Conservation (phyloP, 108 stramenopile genomes). For the Parmales sp. region DNA sequence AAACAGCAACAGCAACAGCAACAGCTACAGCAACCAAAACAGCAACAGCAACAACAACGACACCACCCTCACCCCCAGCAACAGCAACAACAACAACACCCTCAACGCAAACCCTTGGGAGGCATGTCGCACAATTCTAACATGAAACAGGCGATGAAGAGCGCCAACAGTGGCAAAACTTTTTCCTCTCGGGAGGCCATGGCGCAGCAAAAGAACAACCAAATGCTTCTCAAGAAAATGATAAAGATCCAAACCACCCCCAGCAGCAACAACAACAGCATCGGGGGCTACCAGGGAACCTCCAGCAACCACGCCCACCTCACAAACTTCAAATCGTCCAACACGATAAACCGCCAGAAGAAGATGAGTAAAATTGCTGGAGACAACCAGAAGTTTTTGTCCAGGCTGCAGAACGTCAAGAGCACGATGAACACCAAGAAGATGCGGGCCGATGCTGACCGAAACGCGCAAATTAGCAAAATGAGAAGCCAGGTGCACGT, state of each 20-base stretch:
- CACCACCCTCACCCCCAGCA: neutral
- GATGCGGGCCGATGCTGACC: neutral
- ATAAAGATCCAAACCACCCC: slow-evolving; percentile 10
- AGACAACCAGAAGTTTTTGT: neutral
- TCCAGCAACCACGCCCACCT: neutral
- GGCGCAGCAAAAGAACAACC: slow-evolving; percentile 3
- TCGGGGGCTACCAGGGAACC: neutral
- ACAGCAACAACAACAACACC: neutral
- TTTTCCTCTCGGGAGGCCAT: neutral
- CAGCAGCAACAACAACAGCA: neutral
- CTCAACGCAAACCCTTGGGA: neutral
- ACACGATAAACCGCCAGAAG: neutral
- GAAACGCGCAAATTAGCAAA: neutral
- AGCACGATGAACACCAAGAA: slow-evolving; percentile 3
- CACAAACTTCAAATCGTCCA: neutral
- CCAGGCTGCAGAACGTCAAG: slow-evolving; percentile 1
- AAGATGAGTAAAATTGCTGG: neutral
- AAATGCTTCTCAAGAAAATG: neutral
- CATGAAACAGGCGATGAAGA: no score
- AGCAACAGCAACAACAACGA: neutral
- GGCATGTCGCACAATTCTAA: neutral
- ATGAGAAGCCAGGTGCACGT: neutral
- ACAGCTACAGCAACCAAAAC: neutral
- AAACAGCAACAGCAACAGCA: neutral
- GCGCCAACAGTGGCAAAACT: neutral